Evolutionary conservation across 495 filamentous ascomycete species (phyloP), one percentile per base, ranked within the genome.

Genomic region (Hypoxylon fragiforme): DNA sequence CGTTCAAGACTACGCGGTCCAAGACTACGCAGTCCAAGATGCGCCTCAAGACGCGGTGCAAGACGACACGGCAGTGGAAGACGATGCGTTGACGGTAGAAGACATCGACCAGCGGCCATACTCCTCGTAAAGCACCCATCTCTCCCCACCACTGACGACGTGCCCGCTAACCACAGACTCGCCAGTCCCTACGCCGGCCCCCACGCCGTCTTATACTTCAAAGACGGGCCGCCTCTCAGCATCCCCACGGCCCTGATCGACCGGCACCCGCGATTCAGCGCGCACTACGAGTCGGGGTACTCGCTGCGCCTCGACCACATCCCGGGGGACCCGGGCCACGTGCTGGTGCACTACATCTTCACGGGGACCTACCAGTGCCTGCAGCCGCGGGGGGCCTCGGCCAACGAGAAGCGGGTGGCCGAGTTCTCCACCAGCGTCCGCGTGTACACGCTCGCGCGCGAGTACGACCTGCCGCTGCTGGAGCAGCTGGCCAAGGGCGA

Each of bases 331-430:
- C 52, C 40, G n/a, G 63, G 64, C 24, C 68, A 73, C 19, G 62
- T 68, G 11, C 12, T 73, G 14, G 55, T 69, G 4, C 38, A 67
- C 8, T 67, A 62, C 21, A 42, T 73, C n/a, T 67, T 62, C 37
- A 61, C 57, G 0, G 47, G 51, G 7, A 47, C 16, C 0, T 63
- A 63, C 35, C 39, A 58, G 12, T 50, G 39, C 22, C 49, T 63
- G 1, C 40, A 54, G 18, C 54, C 40, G 8, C 40, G 32, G 15
- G 44, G 49, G 44, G 22, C 26, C 3, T 46, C 32, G 11, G 18
- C 8, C 18, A 21, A 18, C 3, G 40, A 58, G 20, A 63, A 50
- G 31, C 7, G 31, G 13, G 40, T 35, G 26, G 21, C 28, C 3
- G 49, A 63, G 40, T 54, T 63, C n/a, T 38, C 14, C 15, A 54